A percentile compares a stretch with the other conserved stretches of the same genome.
Evolutionary conservation across 164 flowering plant genomes (phyloP).

Genomic region (Dillenia suffruticosa): DNA sequence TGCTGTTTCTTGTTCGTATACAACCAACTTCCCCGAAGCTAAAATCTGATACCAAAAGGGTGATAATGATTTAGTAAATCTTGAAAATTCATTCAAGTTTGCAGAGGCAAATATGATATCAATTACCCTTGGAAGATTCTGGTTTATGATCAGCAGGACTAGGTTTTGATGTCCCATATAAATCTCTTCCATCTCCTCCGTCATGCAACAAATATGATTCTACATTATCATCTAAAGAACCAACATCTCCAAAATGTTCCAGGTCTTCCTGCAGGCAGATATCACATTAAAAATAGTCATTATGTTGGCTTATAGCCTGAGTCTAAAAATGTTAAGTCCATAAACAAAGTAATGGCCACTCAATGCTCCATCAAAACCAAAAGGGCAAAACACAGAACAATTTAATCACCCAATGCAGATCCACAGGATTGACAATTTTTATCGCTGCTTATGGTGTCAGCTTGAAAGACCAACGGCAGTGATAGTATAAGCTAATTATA

Average conservation of each 20-base stretch:
- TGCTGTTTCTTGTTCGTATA: constrained; percentile 52
- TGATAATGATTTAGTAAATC: neutral
- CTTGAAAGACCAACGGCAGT: too few relatives aligned
- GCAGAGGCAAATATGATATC: neutral
- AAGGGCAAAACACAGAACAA: too few relatives aligned
- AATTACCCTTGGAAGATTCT: constrained; percentile 70
- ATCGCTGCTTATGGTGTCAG: too few relatives aligned
- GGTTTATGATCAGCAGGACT: constrained; percentile 64
- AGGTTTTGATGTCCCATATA: constrained; percentile 64
- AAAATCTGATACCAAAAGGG: constrained; percentile 44
- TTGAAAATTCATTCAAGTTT: neutral
- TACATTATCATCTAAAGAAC: constrained; percentile 79
- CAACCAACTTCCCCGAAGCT: constrained; percentile 68
- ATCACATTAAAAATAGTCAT: constrained; percentile 1
- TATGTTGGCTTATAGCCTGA: too few relatives aligned
- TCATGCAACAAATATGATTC: constrained; percentile 84
- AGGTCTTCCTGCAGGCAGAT: constrained; percentile 73
- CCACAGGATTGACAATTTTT: too few relatives aligned
- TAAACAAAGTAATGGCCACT: too few relatives aligned
- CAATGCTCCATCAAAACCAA: too few relatives aligned
- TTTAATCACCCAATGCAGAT: too few relatives aligned
- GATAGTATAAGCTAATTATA: too few relatives aligned
- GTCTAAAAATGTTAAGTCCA: too few relatives aligned
- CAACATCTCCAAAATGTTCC: constrained; percentile 82
- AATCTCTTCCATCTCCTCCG: constrained; percentile 77